A percentile compares a stretch with the other conserved stretches of the same genome.
Conservation (phyloP, 805 yeast species). For the Myxozyma neglecta region DNA sequence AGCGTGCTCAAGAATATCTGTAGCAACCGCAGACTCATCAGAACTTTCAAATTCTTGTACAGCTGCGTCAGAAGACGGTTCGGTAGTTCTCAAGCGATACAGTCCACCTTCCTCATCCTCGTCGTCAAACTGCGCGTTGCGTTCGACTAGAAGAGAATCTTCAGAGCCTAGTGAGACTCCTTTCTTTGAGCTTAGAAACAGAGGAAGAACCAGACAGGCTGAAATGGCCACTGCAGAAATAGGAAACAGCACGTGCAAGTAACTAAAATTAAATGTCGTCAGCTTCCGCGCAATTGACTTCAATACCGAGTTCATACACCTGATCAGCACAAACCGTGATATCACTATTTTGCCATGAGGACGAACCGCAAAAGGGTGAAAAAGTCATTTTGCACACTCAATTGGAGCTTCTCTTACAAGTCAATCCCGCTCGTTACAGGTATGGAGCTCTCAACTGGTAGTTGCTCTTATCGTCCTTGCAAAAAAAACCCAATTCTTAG, state of each 20-base stretch:
- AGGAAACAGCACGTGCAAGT: not conserved
- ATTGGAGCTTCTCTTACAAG: no score
- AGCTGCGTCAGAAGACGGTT: conserved; percentile 17
- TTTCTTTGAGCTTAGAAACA: not conserved
- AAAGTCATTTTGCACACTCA: no score
- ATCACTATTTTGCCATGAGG: no score
- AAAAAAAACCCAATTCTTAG: no score
- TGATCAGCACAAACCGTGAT: no score
- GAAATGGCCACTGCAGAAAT: not conserved
- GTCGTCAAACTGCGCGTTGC: not conserved
- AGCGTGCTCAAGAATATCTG: conserved; percentile 10
- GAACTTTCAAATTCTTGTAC: not conserved
- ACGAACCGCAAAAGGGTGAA: no score
- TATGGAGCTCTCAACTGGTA: no score
- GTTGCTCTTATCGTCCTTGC: no score
- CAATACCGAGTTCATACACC: no score
- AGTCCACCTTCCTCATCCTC: conserved; percentile 6
- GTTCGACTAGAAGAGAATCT: not conserved
- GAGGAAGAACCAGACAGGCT: not conserved
- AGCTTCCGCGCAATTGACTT: no score
- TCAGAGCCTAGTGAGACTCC: not conserved
- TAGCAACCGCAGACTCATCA: not conserved
- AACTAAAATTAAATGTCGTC: not conserved
- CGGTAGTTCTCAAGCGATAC: not conserved
- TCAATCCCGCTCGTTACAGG: no score